phyloP scores from a whole-genome alignment of 495 filamentous ascomycete genomes.

The Delitschia confertaspora region DNA sequence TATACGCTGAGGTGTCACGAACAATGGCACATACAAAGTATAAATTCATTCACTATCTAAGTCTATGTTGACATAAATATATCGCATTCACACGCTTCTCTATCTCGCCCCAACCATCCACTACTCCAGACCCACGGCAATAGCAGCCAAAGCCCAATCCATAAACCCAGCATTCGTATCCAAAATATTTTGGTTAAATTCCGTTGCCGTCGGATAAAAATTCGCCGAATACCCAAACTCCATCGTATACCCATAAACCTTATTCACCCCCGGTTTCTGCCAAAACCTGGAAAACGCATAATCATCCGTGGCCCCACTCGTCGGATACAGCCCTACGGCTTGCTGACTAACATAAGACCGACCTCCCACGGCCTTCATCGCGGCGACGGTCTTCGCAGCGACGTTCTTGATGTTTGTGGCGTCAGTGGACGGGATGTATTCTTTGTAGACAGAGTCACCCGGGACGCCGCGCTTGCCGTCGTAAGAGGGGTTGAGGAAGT shows the following conservation, averaged over 20 bases:
- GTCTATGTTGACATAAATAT: too few relatives aligned
- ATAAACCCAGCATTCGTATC: constrained; percentile 38
- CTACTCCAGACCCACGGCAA: constrained; percentile 2
- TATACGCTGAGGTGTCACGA: too few relatives aligned
- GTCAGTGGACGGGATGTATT: constrained; percentile 33
- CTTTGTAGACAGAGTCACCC: constrained; percentile 31
- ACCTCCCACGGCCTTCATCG: constrained; percentile 31
- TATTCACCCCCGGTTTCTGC: constrained; percentile 28
- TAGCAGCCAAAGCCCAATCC: constrained; percentile 23
- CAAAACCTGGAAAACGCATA: constrained; percentile 32
- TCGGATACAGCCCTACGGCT: constrained; percentile 34
- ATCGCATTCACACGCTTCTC: too few relatives aligned
- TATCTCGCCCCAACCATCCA: too few relatives aligned
- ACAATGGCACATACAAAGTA: too few relatives aligned
- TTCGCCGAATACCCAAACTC: constrained; percentile 39
- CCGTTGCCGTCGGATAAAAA: constrained; percentile 35
- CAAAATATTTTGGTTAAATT: constrained; percentile 33
- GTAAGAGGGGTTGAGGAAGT: constrained; percentile 35
- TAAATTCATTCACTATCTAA: too few relatives aligned
- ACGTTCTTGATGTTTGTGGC: constrained; percentile 19
- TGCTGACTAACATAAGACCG: constrained; percentile 29
- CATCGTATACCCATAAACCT: constrained; percentile 36
- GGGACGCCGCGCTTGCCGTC: constrained; percentile 35
- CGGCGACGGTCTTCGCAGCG: constrained; percentile 25
- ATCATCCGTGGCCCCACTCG: constrained; percentile 35